Evolutionary conservation across 1,284 basidiomycete species (phyloP), one percentile per base, ranked within the genome.

Genomic region (Microbotryomycetes sp.): DNA sequence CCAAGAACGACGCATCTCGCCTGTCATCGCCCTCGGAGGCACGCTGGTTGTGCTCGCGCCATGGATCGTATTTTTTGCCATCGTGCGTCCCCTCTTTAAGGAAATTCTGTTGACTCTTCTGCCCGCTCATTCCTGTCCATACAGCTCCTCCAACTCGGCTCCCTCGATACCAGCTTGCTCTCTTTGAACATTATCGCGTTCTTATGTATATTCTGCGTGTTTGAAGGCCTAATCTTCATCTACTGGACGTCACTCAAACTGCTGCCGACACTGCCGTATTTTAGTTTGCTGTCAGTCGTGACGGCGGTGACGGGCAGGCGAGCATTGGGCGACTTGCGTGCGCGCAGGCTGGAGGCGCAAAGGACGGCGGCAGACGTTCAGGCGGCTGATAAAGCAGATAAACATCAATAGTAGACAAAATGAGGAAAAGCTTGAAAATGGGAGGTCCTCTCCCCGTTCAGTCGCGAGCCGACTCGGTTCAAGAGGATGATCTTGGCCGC

Each of bases 241-340:
- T 64, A 62, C 57, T 66, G 64, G 67, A 30, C 45, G 47, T 26
- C 27, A n/a, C 49, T 61, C 47, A 55, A 58, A 21, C 54, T 68
- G 46, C 35, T 68, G 46, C 53, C 46, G n/a, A 56, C 61, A 18
- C 47, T 64, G n/a, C 66, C 66, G 1, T 46, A 50, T 7, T 60
- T 62, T 18, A 45, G 9, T 5, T 49, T 52, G 9, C n/a, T 66
- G 29, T 54, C 48, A 2, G 9, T 41, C 5, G 11, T 51, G 7
- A 45, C 46, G 9, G 60, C 57, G 15, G 15, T 21, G 27, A 54
- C 54, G 21, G 66, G 60, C 0, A 45, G 59, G 47, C n/a, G 35
- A 6, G 63, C 60, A 15, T 45, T 67, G 26, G 65, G 65, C 0
- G 62, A 60, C 18, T 13, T 67, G 54, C 26, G 52, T 21, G 16